Conservation (phyloP, 2,329 filamentous ascomycete genomes). For the Pezicula rhizophila region DNA sequence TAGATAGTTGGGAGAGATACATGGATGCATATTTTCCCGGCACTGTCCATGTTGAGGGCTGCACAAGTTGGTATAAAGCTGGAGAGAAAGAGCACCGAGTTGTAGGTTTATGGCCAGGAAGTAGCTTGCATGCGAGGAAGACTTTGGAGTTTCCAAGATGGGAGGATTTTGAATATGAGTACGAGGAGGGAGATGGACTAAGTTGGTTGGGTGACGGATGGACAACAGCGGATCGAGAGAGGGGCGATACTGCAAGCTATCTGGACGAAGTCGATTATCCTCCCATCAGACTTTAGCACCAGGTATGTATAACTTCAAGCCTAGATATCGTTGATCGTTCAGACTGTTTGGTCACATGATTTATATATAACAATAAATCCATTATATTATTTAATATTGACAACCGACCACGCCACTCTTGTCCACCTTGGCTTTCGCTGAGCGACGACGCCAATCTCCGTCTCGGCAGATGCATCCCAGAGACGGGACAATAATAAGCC, state of each 20-base stretch:
- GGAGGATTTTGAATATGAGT: slow-evolving; percentile 47
- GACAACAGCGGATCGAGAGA: not conserved
- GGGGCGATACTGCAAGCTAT: not conserved
- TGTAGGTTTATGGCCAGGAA: slow-evolving; percentile 46
- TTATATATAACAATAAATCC: too few relatives aligned
- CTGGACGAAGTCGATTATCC: not conserved
- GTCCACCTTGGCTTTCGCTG: too few relatives aligned
- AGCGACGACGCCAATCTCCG: too few relatives aligned
- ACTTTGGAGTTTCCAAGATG: slow-evolving; percentile 46
- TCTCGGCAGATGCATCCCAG: too few relatives aligned
- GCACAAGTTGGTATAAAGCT: slow-evolving; percentile 63
- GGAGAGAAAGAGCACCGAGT: slow-evolving; percentile 34
- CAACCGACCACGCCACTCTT: too few relatives aligned
- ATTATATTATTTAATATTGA: too few relatives aligned
- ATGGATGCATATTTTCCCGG: slow-evolving; percentile 46
- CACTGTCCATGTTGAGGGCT: slow-evolving; percentile 53
- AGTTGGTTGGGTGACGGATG: slow-evolving; percentile 2
- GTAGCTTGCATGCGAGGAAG: slow-evolving; percentile 52
- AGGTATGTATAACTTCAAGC: too few relatives aligned
- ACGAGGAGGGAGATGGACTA: not conserved
- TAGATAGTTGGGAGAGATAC: slow-evolving; percentile 55
- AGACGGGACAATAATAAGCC: too few relatives aligned
- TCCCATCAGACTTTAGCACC: not conserved
- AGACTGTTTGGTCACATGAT: too few relatives aligned
- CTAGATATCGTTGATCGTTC: too few relatives aligned